phyloP scores from a whole-genome alignment of 1,284 basidiomycete species.

The Austroboletus novae-zelandiae region DNA sequence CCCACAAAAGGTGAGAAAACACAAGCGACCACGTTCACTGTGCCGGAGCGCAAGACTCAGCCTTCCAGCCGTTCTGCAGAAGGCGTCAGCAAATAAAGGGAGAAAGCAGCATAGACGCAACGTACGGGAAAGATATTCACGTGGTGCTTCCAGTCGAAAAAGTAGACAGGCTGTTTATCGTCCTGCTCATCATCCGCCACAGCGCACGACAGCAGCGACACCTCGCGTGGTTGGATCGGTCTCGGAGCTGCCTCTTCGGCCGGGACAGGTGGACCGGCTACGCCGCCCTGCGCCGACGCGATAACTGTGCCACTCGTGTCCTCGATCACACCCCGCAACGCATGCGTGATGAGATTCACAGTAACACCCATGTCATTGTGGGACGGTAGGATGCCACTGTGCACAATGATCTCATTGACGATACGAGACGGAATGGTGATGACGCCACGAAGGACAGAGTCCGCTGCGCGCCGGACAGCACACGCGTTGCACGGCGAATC shows the following conservation, averaged over 20 bases:
- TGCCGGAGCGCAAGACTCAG: not conserved
- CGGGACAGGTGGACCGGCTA: not conserved
- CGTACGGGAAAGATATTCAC: slow-evolving; percentile 18
- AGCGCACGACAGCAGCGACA: slow-evolving; percentile 19
- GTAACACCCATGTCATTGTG: slow-evolving; percentile 11
- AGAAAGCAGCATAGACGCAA: not conserved
- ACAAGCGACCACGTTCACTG: no score
- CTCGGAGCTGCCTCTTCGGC: not conserved
- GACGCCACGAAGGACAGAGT: slow-evolving; percentile 20
- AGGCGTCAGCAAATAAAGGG: not conserved
- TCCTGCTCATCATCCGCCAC: slow-evolving; percentile 20
- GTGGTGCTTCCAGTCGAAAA: slow-evolving; percentile 23
- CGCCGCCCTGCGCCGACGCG: slow-evolving; percentile 17
- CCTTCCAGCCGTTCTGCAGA: not conserved
- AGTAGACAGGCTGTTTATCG: slow-evolving; percentile 12
- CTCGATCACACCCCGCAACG: slow-evolving; percentile 14
- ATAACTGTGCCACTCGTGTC: slow-evolving; percentile 17
- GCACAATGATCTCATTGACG: slow-evolving; percentile 19
- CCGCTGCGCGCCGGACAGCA: slow-evolving; percentile 12
- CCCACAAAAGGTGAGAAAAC: no score
- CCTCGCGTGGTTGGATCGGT: slow-evolving; percentile 17
- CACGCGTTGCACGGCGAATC: slow-evolving; percentile 25
- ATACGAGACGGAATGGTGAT: slow-evolving; percentile 19
- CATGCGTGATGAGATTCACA: slow-evolving; percentile 8
- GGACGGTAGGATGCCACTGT: not conserved